Evolutionary conservation across 179 eudicot species (phyloP).

Genomic region (Vitellaria paradoxa): DNA sequence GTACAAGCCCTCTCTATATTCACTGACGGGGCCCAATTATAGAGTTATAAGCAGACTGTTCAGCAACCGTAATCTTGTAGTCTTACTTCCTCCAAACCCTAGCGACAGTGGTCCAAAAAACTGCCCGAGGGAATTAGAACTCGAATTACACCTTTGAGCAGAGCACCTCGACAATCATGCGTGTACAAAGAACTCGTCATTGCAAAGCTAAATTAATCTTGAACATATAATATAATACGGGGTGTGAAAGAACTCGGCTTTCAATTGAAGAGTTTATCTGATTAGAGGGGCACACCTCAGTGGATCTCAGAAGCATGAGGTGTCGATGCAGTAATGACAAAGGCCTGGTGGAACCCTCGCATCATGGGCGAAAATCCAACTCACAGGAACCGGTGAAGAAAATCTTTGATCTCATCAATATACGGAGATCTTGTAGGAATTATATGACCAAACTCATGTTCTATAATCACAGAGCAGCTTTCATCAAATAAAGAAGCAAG

Average conservation of each 20-base stretch:
- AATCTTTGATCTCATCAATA: slow-evolving; percentile 71
- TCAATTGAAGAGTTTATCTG: not conserved
- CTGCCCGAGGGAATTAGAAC: too few species aligned
- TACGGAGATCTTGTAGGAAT: slow-evolving; percentile 83
- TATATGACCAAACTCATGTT: slow-evolving; percentile 86
- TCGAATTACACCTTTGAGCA: too few species aligned
- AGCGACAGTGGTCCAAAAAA: too few species aligned
- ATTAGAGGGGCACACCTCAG: not conserved
- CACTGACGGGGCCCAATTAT: too few species aligned
- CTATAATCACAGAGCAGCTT: slow-evolving; percentile 57
- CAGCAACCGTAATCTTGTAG: too few species aligned
- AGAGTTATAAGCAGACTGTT: too few species aligned
- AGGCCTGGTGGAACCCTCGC: not conserved
- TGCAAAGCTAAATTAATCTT: not conserved
- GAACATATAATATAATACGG: too few species aligned
- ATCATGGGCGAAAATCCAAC: not conserved
- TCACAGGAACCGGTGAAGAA: slow-evolving; percentile 57
- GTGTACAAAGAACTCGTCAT: not conserved
- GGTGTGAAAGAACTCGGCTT: not conserved
- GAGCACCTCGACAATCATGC: too few species aligned
- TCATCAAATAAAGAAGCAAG: slow-evolving; percentile 69
- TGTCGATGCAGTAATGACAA: not conserved
- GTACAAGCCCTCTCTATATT: too few species aligned
- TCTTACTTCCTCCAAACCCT: too few species aligned
- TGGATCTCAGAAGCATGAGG: not conserved